These are phyloP conservation scores for Vaccinium corymbosum DNA, from an alignment of 148 eudicot species.

Conservation along the genomic window DNA sequence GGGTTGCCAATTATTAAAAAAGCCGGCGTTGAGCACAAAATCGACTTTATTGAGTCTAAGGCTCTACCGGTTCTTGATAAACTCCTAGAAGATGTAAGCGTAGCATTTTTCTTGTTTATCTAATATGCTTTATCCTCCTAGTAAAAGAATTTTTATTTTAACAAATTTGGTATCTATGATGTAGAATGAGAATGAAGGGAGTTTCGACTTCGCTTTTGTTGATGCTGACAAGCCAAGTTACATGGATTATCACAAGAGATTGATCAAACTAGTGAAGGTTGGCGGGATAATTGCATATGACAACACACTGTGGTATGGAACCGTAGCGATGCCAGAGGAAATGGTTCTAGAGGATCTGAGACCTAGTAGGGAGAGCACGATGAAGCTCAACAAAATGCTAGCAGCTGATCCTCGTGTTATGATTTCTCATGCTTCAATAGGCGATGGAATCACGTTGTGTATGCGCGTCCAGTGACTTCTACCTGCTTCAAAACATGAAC, in stretches of 20 bases:
- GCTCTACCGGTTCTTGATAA: slow-evolving; percentile 40
- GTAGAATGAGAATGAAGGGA: slow-evolving; percentile 43
- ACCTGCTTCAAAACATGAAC: too few species aligned
- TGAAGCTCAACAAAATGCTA: slow-evolving; percentile 37
- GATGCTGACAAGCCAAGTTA: slow-evolving; percentile 63
- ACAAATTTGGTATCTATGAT: not conserved
- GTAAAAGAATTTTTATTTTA: not conserved
- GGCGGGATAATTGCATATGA: slow-evolving; percentile 60
- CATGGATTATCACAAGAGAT: slow-evolving; percentile 47
- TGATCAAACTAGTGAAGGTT: slow-evolving; percentile 48
- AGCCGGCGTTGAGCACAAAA: slow-evolving; percentile 53
- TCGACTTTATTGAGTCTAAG: slow-evolving; percentile 41
- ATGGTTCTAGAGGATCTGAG: slow-evolving; percentile 21
- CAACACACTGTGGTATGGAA: slow-evolving; percentile 52
- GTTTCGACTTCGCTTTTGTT: slow-evolving; percentile 62
- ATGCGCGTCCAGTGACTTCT: slow-evolving; percentile 29
- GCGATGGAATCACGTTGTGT: slow-evolving; percentile 59
- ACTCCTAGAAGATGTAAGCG: slow-evolving; percentile 34
- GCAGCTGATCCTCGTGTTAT: slow-evolving; percentile 51
- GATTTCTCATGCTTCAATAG: slow-evolving; percentile 45
- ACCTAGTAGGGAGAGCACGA: slow-evolving; percentile 3
- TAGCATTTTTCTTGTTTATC: not conserved
- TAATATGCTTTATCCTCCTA: not conserved
- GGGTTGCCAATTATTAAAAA: slow-evolving; percentile 52
- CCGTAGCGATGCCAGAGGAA: slow-evolving; percentile 36